phyloP scores from a whole-genome alignment of 2,329 filamentous ascomycete genomes.

The Aspergillus alliaceus region DNA sequence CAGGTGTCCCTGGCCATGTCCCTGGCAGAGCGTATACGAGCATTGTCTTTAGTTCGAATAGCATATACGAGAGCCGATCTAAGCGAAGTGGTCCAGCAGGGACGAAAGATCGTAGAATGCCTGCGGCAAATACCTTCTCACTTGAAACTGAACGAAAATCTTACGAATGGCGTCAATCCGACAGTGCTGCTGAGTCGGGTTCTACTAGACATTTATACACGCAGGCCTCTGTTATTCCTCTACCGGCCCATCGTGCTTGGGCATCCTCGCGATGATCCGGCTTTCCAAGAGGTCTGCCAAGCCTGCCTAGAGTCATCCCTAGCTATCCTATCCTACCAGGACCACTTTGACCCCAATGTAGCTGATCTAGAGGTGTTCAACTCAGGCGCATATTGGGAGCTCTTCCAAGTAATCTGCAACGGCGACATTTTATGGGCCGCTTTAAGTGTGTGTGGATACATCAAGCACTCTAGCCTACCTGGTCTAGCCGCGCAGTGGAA shows the following conservation, averaged over 20 bases:
- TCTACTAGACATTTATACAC: constrained; percentile 28
- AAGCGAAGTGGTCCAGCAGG: constrained; percentile 10
- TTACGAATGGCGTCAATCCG: not conserved
- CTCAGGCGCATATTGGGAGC: constrained; percentile 23
- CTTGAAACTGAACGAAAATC: constrained; percentile 2
- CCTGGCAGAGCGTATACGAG: constrained; percentile 15
- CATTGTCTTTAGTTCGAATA: constrained; percentile 11
- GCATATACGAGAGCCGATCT: constrained; percentile 10
- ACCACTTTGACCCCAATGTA: constrained; percentile 32
- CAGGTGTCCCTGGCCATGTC: constrained; percentile 16
- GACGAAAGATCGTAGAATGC: constrained; percentile 8
- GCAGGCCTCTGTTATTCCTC: constrained; percentile 31
- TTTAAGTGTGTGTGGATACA: constrained; percentile 30
- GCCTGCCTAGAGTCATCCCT: constrained; percentile 27
- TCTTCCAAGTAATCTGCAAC: constrained; percentile 30
- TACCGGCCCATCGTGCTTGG: constrained; percentile 24
- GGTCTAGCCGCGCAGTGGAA: not conserved
- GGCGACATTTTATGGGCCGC: constrained; percentile 32
- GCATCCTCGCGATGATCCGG: constrained; percentile 9
- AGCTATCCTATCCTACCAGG: constrained; percentile 29
- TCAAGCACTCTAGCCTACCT: constrained; percentile 18
- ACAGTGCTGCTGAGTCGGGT: constrained; percentile 18
- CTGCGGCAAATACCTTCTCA: constrained; percentile 8
- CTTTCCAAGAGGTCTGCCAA: constrained; percentile 20
- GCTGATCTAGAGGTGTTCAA: constrained; percentile 26